Base-by-base conservation (phyloP, 1,139 yeast species). In the Geotrichum phurueaensis region DNA sequence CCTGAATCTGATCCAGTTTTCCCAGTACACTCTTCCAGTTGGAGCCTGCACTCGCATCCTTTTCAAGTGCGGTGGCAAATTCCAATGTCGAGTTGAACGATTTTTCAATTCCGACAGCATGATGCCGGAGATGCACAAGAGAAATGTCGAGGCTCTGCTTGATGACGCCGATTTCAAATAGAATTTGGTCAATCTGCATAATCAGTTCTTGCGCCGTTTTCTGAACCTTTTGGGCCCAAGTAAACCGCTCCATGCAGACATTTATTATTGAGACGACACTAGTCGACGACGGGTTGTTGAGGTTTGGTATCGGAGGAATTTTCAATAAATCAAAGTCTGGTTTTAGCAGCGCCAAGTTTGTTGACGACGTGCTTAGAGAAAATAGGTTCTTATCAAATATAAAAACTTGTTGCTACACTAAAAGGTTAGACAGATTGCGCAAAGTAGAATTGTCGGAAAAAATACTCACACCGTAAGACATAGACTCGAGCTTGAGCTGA, bases 61-160 rank as follows among this genome's bases (percentile, higher is more conserved):
- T 60, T 22, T 70, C 69, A 20, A 71, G 63, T 9, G 58, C 64
- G 20, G 64, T 65, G 1, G 70, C 69, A 54, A 66, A 63, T 33
- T 66, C 70, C n/a, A 67, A 61, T 18, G 67, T 66, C 4, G 65
- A 59, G 27, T 67, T 67, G 52, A 69, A 66, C 18, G 69, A 65
- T 47, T 65, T 65, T 47, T 68, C 69, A 31, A 71, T 60, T 25
- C 66, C 66, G 2, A 61, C 60, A 3, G 72, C 65, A 55, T 71
- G 73, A 36, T 67, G 69, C 31, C 65, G 63, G 63, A 72, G 62
- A 57, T 72, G 71, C 2, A 67, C 63, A 29, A 71, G 63, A 3
- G 74, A 73, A 15, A 71, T 68, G 9, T 63, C 66, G 2, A 69
- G 65, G 15, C 73, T 71, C n/a, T 65, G 65, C 48, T 66, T 64